These are phyloP conservation scores for Chaetomium sp. DNA, from an alignment of 2,329 filamentous ascomycete genomes.

Conservation along the genomic window DNA sequence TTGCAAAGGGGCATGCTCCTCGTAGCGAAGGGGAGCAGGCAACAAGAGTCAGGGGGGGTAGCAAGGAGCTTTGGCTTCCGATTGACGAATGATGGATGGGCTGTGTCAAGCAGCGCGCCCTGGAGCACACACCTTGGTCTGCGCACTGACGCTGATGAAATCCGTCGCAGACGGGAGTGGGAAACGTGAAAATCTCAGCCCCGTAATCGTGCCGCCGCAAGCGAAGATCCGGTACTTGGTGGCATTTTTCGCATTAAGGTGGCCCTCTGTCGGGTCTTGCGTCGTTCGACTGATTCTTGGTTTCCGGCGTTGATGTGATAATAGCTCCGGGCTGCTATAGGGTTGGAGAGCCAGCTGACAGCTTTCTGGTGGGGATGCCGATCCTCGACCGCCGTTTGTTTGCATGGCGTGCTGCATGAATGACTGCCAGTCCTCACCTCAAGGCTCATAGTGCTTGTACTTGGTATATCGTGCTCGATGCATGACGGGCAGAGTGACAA, in stretches of 20 bases:
- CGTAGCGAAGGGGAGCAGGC: neutral
- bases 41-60: conserved; percentile 6
- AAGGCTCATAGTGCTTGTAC: neutral
- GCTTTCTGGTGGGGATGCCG: conserved; percentile 21
- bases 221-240: conserved; percentile 27
- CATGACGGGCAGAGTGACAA: neutral
- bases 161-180: conserved; percentile 17
- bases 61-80: conserved; percentile 20
- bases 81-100: conserved; percentile 25
- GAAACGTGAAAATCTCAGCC: conserved; percentile 12
- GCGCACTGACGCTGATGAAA: conserved; percentile 32
- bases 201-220: conserved; percentile 16
- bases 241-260: conserved; percentile 18
- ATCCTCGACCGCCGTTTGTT: conserved; percentile 12
- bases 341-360: conserved; percentile 28
- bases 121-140: conserved; percentile 18
- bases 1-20: neutral
- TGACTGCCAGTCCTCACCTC: neutral
- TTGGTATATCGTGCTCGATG: neutral
- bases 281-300: conserved; percentile 6
- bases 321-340: conserved; percentile 28
- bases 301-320: conserved; percentile 14
- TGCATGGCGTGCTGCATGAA: conserved; percentile 20
- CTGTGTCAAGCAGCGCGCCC: conserved; percentile 21
- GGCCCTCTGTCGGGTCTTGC: conserved; percentile 7